Base-by-base conservation (phyloP, 108 stramenopile species). In the Pseudonitzschia delicatissima region DNA sequence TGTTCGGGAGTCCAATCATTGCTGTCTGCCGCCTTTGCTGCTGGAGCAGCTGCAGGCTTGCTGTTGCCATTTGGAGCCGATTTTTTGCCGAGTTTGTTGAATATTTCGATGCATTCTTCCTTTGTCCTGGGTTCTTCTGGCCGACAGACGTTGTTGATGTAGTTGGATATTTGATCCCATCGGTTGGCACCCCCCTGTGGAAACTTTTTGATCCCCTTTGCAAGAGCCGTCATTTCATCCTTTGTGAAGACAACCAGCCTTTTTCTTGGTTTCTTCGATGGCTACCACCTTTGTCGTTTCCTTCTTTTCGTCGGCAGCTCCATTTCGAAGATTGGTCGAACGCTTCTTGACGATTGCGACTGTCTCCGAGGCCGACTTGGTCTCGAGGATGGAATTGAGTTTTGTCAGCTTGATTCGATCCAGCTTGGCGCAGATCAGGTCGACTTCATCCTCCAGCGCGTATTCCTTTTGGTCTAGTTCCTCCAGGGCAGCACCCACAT, bases 31-130 rank as follows among this genome's bases (percentile, higher is more conserved):
- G 33, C 53, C 23, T 21, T 29, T 4, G 55, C 21, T 0, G 53
- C 47, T 15, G 74, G 23, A 8, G 69, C 57, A 4, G 72, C 15
- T 21, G 32, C 15, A 7, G 67, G 15, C 3, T 12, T 36, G 42
- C 2, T 49, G 32, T 50, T 68, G 3, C 23, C 51, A 48, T 52
- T 45, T 13, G 73, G 49, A 23, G 65, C 72, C 31, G 69, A 49
- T 27, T 66, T 47, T 33, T 77, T 77, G 57, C 76, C 71, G 55
- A 87, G 35, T 49, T 74, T 72, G 57, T 97, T 92, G 80, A 86
- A 97, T 66, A 92, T 78, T 57, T 87, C 90, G 61, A 98, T 95
- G 79, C 98, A 99, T 28, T 99, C 97, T 58, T 98, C 96, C 76
- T 88, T 95, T 35, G 81, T 85, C 60, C 96, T 83, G 13, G 95